Percentiles rank a stretch among this genome's conserved stretches.
Evolutionary conservation across 2,329 filamentous ascomycete genomes (phyloP).

Genomic region (Ophiostoma quercus): DNA sequence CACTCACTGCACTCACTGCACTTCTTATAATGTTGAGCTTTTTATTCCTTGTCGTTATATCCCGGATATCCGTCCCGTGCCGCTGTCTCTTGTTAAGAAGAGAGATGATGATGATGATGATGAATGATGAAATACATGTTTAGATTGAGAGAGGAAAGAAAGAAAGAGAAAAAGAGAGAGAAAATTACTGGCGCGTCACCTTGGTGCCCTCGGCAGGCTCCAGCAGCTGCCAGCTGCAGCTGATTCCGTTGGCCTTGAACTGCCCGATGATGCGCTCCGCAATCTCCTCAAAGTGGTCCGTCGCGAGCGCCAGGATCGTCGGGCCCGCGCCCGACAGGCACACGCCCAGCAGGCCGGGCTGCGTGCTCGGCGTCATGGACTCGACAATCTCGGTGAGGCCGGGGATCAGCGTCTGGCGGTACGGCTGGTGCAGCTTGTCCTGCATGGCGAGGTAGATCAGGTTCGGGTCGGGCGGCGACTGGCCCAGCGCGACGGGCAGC

Average conservation of each 20-base stretch:
- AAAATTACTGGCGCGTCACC: constrained; percentile 31
- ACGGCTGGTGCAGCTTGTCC: constrained; percentile 96
- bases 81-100: constrained; percentile 15
- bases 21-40: not conserved
- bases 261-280: constrained; percentile 70
- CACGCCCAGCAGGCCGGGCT: constrained; percentile 85
- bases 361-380: constrained; percentile 80
- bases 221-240: constrained; percentile 79
- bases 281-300: constrained; percentile 81
- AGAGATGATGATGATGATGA: constrained; percentile 9
- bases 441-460: constrained; percentile 98
- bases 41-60: not conserved
- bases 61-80: constrained; percentile 17
- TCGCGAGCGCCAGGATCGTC: constrained; percentile 89
- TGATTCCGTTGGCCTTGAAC: constrained; percentile 68
- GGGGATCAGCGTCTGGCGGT: constrained; percentile 85
- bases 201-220: constrained; percentile 73
- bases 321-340: constrained; percentile 93
- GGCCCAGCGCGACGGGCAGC: constrained; percentile 80
- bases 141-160: not conserved
- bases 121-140: not conserved
- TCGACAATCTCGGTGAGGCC: constrained; percentile 85
- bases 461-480: constrained; percentile 83
- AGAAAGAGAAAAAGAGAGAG: too few species aligned
- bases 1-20: not conserved